These are phyloP conservation scores for Sordariomycetes sp. DNA, from an alignment of 2,329 filamentous ascomycete genomes.

Conservation along the genomic window DNA sequence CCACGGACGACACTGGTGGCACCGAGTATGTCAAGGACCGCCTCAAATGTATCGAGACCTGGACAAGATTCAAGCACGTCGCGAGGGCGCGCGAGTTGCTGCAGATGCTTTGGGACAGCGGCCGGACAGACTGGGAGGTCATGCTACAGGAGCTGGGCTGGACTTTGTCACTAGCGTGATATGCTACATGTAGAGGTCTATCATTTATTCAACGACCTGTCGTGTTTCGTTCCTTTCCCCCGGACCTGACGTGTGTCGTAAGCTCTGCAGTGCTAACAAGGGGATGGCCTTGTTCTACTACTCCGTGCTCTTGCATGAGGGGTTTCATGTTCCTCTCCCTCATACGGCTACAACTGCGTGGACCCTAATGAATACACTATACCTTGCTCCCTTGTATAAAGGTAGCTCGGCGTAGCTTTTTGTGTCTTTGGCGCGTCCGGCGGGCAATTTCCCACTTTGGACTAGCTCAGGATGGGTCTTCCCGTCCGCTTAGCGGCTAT, in stretches of 20 bases:
- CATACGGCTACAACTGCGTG: no score
- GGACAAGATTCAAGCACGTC: neutral
- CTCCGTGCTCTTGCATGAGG: no score
- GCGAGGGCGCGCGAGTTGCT: neutral
- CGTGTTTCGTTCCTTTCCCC: neutral
- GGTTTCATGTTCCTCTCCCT: no score
- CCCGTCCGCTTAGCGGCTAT: neutral
- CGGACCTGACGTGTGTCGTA: neutral
- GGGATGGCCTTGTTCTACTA: no score
- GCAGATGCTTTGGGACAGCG: neutral
- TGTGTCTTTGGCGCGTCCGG: neutral
- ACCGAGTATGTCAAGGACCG: neutral
- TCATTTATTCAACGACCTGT: neutral
- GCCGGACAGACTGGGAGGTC: neutral
- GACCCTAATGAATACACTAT: no score
- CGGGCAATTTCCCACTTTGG: neutral
- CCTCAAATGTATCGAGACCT: neutral
- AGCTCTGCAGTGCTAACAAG: no score
- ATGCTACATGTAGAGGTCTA: neutral
- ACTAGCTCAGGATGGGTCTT: neutral
- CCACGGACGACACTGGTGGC: neutral
- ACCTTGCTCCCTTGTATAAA: neutral
- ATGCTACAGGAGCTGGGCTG: neutral
- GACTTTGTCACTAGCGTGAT: neutral
- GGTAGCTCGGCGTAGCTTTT: neutral